Evolutionary conservation across 805 yeast species (phyloP), one percentile per base, ranked within the genome.

Genomic region (Saccharomycopsis fibuligera): DNA sequence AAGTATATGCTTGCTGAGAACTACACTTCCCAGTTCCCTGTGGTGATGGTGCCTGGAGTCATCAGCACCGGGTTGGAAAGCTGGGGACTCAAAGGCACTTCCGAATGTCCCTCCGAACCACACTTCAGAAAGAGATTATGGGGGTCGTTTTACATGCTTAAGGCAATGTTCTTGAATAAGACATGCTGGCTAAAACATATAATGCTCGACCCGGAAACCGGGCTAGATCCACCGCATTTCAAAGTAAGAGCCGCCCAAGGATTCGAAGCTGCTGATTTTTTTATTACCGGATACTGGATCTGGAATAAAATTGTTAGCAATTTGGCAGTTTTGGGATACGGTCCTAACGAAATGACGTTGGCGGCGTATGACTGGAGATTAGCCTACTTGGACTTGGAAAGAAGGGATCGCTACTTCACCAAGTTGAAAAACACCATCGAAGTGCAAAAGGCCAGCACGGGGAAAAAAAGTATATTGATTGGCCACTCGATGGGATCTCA

Each of bases 401-500:
- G 73, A 48, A 74, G 99, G 50, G 99, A 93, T 60, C 80, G 79
- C 2, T 93, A 87, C 66, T 93, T 93, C 61, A 68, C 88, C 10
- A 81, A 79, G 58, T 69, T 93, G 52, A 87, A 89, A 67, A 57
- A 68, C 21, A 81, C 78, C 57, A 81, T 91, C 47, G 99, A 93
- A 64, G 55, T 78, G 21, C 72, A 71, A 51, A 68, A 73, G 53
- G 59, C 63, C 14, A 56, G 69, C 17, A 75, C 74, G 5, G 75
- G 75, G 12, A 71, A 76, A 47, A 91, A 89, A 59, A 69, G 86
- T 1, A 81, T 83, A n/a, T 59, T 93, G 14, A 75, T 81, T 17
- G 95, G 96, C 21, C 99, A 93, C 63, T 91, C 98, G 0, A 93
- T 93, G 99, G 99, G 99, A 2, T 75, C 95, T 0, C 98, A 93